These are phyloP conservation scores for Penicillium frequentans DNA, from an alignment of 2,329 filamentous ascomycete genomes.

Conservation along the genomic window DNA sequence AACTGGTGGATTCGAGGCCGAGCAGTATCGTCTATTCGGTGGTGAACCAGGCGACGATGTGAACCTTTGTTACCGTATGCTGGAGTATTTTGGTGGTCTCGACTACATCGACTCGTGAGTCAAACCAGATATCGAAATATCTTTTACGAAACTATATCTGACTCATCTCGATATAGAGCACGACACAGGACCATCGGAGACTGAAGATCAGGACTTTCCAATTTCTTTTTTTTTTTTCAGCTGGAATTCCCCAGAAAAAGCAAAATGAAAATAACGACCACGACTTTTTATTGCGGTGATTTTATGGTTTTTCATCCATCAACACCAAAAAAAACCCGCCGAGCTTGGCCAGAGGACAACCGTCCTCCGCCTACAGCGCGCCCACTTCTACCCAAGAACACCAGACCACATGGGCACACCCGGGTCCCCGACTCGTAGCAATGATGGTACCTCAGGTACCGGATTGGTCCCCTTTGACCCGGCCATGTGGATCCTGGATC, in stretches of 20 bases:
- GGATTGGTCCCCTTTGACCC: slow-evolving; percentile 43
- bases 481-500: slow-evolving; percentile 32
- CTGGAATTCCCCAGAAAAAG: slow-evolving; percentile 3
- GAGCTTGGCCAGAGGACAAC: slow-evolving; percentile 11
- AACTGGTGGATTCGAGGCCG: slow-evolving; percentile 34
- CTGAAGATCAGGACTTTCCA: slow-evolving; percentile 12
- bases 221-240: slow-evolving; percentile 4
- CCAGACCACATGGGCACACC: slow-evolving; percentile 29
- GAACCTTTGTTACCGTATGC: slow-evolving; percentile 49
- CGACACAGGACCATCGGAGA: slow-evolving; percentile 29
- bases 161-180: slow-evolving; percentile 14
- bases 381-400: slow-evolving; percentile 20
- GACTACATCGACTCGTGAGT: slow-evolving; percentile 49
- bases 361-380: slow-evolving; percentile 13
- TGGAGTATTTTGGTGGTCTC: slow-evolving; percentile 51
- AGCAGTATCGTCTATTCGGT: slow-evolving; percentile 48
- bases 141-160: slow-evolving; percentile 20
- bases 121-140: neutral
- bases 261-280: slow-evolving; percentile 5
- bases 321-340: slow-evolving; percentile 14
- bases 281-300: slow-evolving; percentile 20
- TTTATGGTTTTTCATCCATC: slow-evolving; percentile 13
- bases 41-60: slow-evolving; percentile 46
- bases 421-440: slow-evolving; percentile 44
- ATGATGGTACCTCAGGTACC: slow-evolving; percentile 38